Percentiles rank a stretch among this genome's conserved stretches.
Conservation (phyloP, 73 alveolate species). For the Effrenium voratum region DNA sequence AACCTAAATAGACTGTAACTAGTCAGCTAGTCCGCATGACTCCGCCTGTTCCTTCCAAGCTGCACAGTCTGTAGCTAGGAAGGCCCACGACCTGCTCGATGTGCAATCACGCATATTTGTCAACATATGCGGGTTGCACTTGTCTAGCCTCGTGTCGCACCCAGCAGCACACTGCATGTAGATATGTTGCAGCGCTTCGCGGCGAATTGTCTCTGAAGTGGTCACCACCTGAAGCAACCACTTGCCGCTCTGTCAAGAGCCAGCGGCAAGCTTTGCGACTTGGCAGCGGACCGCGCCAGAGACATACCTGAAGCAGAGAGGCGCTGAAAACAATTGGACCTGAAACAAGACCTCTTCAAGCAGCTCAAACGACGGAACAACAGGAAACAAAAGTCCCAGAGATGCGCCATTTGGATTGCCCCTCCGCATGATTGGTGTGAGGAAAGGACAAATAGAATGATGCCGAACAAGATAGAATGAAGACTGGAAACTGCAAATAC, state of each 20-base stretch:
- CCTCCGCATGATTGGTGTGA: background rate
- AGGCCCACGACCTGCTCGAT: conserved; percentile 43
- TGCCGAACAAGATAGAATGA: too few species aligned
- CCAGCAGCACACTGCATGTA: conserved; percentile 39
- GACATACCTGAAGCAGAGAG: conserved; percentile 30
- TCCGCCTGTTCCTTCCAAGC: too few species aligned
- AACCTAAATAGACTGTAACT: too few species aligned
- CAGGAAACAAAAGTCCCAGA: background rate
- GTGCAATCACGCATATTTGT: background rate
- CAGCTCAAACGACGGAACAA: background rate
- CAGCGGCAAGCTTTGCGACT: background rate
- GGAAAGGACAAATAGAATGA: too few species aligned
- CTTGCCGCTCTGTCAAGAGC: background rate
- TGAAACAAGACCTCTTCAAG: background rate
- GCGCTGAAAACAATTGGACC: too few species aligned
- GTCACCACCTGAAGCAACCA: conserved; percentile 15
- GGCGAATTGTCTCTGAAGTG: conserved; percentile 52
- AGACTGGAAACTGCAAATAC: too few species aligned
- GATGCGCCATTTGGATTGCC: background rate
- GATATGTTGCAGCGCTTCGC: conserved; percentile 24
- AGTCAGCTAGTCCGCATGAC: too few species aligned
- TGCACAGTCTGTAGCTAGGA: conserved; percentile 45
- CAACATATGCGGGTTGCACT: background rate
- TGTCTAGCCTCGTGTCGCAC: conserved; percentile 31
- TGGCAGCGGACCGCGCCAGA: conserved; percentile 20